Conservation (phyloP, 768 basidiomycete species). For the Rhodotorula toruloides region DNA sequence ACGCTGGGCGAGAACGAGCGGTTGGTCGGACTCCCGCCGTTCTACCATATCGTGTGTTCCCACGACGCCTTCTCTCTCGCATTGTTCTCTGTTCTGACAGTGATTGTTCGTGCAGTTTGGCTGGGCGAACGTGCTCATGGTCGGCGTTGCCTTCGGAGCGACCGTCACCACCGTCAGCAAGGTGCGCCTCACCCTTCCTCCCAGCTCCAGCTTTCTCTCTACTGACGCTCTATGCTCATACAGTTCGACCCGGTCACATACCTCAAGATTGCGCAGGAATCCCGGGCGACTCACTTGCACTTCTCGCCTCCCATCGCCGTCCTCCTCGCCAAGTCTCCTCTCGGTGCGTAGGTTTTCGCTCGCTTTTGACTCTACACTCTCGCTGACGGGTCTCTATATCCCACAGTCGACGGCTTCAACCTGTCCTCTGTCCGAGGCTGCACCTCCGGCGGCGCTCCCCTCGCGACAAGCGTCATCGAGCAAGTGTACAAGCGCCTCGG, state of each 20-base stretch:
- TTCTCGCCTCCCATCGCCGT: constrained; percentile 45
- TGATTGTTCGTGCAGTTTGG: constrained; percentile 18
- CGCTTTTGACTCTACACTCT: too few relatives aligned
- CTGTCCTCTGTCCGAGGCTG: constrained; percentile 40
- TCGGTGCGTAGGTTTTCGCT: constrained; percentile 18
- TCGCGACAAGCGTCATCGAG: constrained; percentile 39
- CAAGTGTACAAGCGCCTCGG: constrained; percentile 40
- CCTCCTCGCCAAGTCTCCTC: constrained; percentile 41
- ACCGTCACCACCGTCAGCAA: constrained; percentile 39
- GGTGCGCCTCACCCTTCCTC: constrained; percentile 3
- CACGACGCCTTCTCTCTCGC: background rate
- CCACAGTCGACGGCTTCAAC: constrained; percentile 38
- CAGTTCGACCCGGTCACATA: constrained; percentile 42
- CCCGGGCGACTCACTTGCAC: constrained; percentile 43
- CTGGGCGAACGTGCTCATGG: constrained; percentile 39
- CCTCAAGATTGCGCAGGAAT: constrained; percentile 40
- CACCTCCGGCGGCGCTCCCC: constrained; percentile 43
- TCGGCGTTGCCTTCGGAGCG: constrained; percentile 38
- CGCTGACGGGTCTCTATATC: too few relatives aligned
- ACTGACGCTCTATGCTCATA: background rate
- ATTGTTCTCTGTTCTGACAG: background rate
- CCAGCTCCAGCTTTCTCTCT: background rate
- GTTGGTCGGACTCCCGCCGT: constrained; percentile 41
- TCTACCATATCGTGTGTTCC: constrained; percentile 37
- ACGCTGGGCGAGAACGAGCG: constrained; percentile 33